Conservation (phyloP, 2,329 filamentous ascomycete genomes). For the Septoria linicola region DNA sequence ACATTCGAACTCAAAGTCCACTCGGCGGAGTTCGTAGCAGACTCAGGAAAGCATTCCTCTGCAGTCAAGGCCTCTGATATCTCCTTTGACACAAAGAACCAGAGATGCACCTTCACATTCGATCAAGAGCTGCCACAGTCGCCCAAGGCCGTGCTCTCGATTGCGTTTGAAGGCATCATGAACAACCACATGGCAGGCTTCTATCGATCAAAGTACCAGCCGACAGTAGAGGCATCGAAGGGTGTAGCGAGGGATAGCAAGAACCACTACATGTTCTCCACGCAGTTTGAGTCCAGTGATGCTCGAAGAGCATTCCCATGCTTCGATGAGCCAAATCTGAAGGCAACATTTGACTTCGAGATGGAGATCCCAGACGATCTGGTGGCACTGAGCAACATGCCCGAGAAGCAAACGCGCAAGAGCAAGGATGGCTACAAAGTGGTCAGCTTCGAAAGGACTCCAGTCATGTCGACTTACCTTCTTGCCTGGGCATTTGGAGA, state of each 20-base stretch:
- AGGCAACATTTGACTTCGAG: constrained; percentile 91
- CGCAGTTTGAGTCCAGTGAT: constrained; percentile 96
- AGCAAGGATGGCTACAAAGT: constrained; percentile 64
- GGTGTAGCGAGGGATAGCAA: constrained; percentile 74
- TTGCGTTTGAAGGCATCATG: constrained; percentile 77
- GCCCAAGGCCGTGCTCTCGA: constrained; percentile 63
- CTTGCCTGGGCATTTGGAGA: constrained; percentile 94
- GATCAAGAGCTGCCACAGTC: constrained; percentile 66
- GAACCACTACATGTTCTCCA: constrained; percentile 72
- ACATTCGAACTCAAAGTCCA: constrained; percentile 78
- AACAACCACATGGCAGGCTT: constrained; percentile 95
- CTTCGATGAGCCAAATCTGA: constrained; percentile 96
- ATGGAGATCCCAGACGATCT: constrained; percentile 88
- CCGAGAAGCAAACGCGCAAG: constrained; percentile 68
- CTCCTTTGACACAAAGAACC: constrained; percentile 76
- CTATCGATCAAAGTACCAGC: constrained; percentile 92
- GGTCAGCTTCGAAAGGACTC: constrained; percentile 79
- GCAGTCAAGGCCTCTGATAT: constrained; percentile 64
- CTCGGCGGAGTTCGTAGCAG: constrained; percentile 61
- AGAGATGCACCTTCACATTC: constrained; percentile 79
- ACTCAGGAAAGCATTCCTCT: constrained; percentile 58
- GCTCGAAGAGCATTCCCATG: constrained; percentile 93
- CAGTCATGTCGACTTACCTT: constrained; percentile 86
- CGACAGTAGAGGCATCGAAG: constrained; percentile 65
- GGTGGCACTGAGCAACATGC: constrained; percentile 93